A percentile compares a stretch with the other conserved stretches of the same genome.
phyloP scores from a whole-genome alignment of 805 yeast genomes.

The Alloascoidea africana region DNA sequence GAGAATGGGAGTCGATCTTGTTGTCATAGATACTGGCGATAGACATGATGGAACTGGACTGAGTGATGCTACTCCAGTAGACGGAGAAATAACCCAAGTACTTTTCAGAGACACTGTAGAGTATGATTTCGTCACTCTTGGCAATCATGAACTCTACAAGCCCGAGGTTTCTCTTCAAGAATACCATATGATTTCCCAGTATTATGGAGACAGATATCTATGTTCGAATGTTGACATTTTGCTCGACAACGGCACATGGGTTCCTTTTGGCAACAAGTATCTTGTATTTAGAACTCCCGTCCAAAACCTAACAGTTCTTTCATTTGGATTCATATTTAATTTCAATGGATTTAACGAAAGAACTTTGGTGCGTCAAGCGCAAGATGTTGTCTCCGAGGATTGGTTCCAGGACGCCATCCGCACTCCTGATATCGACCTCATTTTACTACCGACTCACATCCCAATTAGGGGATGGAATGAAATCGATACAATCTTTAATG shows the following conservation, averaged over 20 bases:
- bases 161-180: conserved; percentile 53
- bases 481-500: conserved; percentile 27
- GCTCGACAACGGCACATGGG: conserved; percentile 27
- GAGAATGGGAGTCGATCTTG: conserved; percentile 37
- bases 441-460: conserved; percentile 66
- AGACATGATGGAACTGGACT: conserved; percentile 91
- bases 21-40: conserved; percentile 82
- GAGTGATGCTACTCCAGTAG: conserved; percentile 62
- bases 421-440: conserved; percentile 36
- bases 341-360: conserved; percentile 45
- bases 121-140: conserved; percentile 70
- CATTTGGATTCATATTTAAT: conserved; percentile 71
- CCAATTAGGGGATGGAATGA: conserved; percentile 56
- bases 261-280: conserved; percentile 54
- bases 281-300: conserved; percentile 51
- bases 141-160: conserved; percentile 81
- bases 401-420: conserved; percentile 48
- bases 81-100: conserved; percentile 47
- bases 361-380: conserved; percentile 49
- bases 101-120: conserved; percentile 47
- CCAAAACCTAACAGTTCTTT: conserved; percentile 34
- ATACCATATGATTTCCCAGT: conserved; percentile 38
- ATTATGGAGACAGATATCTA: conserved; percentile 46
- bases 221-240: conserved; percentile 56
- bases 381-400: conserved; percentile 31